phyloP scores from a whole-genome alignment of 495 filamentous ascomycete species.

The Penicillium taxi region DNA sequence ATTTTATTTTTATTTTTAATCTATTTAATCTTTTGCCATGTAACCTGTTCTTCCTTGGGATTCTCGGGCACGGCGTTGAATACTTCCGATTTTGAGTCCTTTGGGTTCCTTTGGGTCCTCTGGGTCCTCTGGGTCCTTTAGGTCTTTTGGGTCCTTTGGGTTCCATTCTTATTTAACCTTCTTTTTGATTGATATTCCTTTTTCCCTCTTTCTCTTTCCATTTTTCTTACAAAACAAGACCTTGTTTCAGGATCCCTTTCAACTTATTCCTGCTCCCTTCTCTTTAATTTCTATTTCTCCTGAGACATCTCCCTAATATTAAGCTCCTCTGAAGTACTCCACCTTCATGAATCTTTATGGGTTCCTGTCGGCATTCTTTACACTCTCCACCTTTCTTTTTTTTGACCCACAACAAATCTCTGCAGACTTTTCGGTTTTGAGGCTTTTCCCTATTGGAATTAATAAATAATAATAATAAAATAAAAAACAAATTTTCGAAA shows the following conservation, averaged over 20 bases:
- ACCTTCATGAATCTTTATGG: slow-evolving; percentile 4
- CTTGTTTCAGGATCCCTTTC: slow-evolving; percentile 6
- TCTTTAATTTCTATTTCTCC: slow-evolving; percentile 10
- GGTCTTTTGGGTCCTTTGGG: not conserved
- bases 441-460: slow-evolving; percentile 10
- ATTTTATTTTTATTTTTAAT: not conserved
- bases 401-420: slow-evolving; percentile 25
- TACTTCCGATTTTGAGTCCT: too few relatives aligned
- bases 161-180: not conserved
- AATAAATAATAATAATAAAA: slow-evolving; percentile 1
- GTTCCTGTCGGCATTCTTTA: slow-evolving; percentile 22
- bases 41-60: too few relatives aligned
- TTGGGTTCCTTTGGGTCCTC: too few relatives aligned
- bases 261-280: slow-evolving; percentile 3
- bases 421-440: slow-evolving; percentile 15
- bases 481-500: slow-evolving; percentile 4
- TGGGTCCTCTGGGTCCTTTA: too few relatives aligned
- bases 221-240: not conserved
- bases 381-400: slow-evolving; percentile 12
- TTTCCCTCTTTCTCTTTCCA: slow-evolving; percentile 1
- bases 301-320: slow-evolving; percentile 11
- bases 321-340: slow-evolving; percentile 6
- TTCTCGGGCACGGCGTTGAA: too few relatives aligned
- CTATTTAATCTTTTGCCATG: too few relatives aligned
- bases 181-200: slow-evolving; percentile 9